Percentiles rank a stretch among this genome's conserved stretches.
Conservation (phyloP, 2,329 filamentous ascomycete genomes). For the Verticillium zaregamsianum region DNA sequence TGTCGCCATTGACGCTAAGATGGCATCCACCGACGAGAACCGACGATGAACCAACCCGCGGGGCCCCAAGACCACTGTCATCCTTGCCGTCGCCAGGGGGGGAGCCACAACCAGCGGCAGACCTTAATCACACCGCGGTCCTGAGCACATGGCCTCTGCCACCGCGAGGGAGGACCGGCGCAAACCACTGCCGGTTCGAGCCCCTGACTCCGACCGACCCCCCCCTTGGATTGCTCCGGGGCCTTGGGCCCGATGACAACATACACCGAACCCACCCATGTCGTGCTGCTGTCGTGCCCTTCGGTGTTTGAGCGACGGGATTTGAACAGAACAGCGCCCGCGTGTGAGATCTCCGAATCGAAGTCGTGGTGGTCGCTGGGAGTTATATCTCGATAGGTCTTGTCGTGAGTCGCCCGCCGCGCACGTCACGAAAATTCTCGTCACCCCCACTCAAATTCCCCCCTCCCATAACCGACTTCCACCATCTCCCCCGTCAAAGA, state of each 20-base stretch:
- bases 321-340: not conserved
- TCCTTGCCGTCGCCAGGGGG: not conserved
- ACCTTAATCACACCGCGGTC: not conserved
- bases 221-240: not conserved
- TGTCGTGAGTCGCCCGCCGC: too few species aligned
- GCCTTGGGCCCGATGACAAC: slow-evolving; percentile 1
- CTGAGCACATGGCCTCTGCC: too few species aligned
- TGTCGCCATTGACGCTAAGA: slow-evolving; percentile 3
- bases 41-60: not conserved
- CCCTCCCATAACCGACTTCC: not conserved
- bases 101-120: not conserved
- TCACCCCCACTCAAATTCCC: not conserved
- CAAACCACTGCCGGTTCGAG: too few species aligned
- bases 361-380: not conserved
- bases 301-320: slow-evolving; percentile 2
- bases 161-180: too few species aligned
- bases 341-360: not conserved
- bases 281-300: not conserved
- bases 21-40: not conserved
- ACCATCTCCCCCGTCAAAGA: not conserved
- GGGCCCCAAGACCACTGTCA: not conserved
- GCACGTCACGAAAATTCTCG: not conserved
- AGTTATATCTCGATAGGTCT: not conserved
- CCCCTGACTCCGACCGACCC: not conserved
- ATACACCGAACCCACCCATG: not conserved